phyloP scores from a whole-genome alignment of 306 rosid species.

The Vigna radiata region DNA sequence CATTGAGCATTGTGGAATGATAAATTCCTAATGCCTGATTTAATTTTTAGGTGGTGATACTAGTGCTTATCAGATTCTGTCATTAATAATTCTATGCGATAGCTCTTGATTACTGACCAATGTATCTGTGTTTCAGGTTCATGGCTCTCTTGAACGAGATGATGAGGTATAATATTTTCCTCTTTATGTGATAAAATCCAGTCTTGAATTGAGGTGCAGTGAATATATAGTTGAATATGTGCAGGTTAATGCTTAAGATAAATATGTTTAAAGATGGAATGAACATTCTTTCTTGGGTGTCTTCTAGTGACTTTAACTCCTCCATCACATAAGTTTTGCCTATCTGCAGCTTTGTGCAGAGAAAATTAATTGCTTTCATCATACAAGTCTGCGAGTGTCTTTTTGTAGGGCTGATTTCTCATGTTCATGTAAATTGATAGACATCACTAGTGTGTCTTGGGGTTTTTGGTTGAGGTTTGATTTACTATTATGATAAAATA shows the following conservation, averaged over 20 bases:
- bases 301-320: not conserved
- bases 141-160: conserved; percentile 93
- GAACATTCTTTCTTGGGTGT: conserved; percentile 12
- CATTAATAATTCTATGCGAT: conserved; percentile 8
- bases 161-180: conserved; percentile 76
- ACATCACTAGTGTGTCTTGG: not conserved
- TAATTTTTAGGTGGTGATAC: conserved; percentile 17
- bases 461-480: not conserved
- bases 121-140: conserved; percentile 70
- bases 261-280: not conserved
- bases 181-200: conserved; percentile 15
- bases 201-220: conserved; percentile 24
- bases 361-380: conserved; percentile 6
- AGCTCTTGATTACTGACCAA: conserved; percentile 32
- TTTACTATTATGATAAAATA: conserved; percentile 41
- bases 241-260: conserved; percentile 4
- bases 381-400: not conserved
- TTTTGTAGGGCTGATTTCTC: not conserved
- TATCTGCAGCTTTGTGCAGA: not conserved
- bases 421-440: not conserved
- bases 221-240: conserved; percentile 23
- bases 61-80: conserved; percentile 29
- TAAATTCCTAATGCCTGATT: conserved; percentile 22
- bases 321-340: not conserved
- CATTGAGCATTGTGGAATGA: conserved; percentile 8